These are phyloP conservation scores for Sporisorium reilianum DNA, from an alignment of 1,284 basidiomycete species.

Conservation along the genomic window DNA sequence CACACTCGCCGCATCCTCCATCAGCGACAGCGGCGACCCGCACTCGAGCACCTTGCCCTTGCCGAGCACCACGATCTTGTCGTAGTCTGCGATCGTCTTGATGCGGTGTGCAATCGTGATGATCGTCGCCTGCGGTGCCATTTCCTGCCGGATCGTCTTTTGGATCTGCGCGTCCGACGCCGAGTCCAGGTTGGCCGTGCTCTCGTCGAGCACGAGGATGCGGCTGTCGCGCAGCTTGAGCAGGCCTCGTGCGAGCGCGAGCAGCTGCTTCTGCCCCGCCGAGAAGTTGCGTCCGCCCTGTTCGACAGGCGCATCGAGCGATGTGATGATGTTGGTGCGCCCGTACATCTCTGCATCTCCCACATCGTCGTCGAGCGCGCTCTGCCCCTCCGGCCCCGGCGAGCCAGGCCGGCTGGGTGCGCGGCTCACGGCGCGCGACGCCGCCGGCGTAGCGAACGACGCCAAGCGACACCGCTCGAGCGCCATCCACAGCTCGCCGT, in stretches of 20 bases:
- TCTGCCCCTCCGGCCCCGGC: conserved; percentile 24
- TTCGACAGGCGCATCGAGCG: conserved; percentile 72
- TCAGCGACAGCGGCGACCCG: conserved; percentile 77
- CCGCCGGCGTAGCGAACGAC: conserved; percentile 35
- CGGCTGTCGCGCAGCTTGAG: conserved; percentile 72
- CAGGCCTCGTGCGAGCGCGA: conserved; percentile 73
- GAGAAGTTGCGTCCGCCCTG: conserved; percentile 72
- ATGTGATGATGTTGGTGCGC: conserved; percentile 71
- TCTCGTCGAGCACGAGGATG: conserved; percentile 74
- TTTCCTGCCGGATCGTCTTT: conserved; percentile 71
- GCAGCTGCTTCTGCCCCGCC: conserved; percentile 74
- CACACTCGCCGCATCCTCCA: conserved; percentile 66
- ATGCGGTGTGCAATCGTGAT: conserved; percentile 77
- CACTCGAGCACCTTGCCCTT: conserved; percentile 81
- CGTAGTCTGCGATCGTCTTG: conserved; percentile 75
- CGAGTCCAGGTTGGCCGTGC: conserved; percentile 71
- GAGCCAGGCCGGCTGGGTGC: conserved; percentile 49
- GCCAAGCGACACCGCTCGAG: conserved; percentile 72
- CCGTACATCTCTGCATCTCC: conserved; percentile 51
- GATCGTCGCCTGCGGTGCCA: conserved; percentile 70
- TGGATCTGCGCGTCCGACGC: conserved; percentile 72
- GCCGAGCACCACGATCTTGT: conserved; percentile 74
- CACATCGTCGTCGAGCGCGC: conserved; percentile 11
- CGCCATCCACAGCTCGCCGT: conserved; percentile 75
- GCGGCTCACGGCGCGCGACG: conserved; percentile 41